These are phyloP conservation scores for Quillaja saponaria DNA, from an alignment of 306 rosid species.

Conservation along the genomic window DNA sequence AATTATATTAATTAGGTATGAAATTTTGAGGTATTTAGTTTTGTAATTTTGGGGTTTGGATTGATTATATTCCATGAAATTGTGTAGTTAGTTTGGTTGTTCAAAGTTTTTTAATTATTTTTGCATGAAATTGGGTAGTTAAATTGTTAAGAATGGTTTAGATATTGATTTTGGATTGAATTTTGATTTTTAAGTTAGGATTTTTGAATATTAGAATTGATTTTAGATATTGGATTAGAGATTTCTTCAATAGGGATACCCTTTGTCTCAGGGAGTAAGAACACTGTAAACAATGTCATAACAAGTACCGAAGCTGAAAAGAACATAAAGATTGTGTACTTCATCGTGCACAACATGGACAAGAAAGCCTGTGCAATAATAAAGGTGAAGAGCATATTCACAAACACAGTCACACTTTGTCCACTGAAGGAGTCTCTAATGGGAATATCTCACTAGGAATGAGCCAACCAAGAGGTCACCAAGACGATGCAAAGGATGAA, in stretches of 20 bases:
- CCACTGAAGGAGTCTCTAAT: constrained; percentile 61
- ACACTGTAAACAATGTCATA: constrained; percentile 39
- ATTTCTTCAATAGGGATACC: constrained; percentile 52
- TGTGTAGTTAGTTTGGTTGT: too few relatives aligned
- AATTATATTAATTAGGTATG: too few relatives aligned
- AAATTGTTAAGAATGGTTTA: too few relatives aligned
- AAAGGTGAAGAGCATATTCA: constrained; percentile 65
- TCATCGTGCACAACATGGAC: constrained; percentile 55
- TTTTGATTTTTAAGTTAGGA: too few relatives aligned
- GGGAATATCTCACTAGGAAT: constrained; percentile 69
- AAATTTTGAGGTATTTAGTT: too few relatives aligned
- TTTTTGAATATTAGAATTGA: too few relatives aligned
- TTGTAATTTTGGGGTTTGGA: too few relatives aligned
- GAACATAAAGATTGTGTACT: constrained; percentile 57
- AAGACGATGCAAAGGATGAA: constrained; percentile 70
- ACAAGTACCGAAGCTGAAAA: constrained; percentile 50
- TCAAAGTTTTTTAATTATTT: too few relatives aligned
- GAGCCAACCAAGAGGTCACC: constrained; percentile 79
- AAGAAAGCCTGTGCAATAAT: constrained; percentile 60
- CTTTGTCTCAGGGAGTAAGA: constrained; percentile 59
- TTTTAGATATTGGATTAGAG: too few relatives aligned
- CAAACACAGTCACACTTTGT: constrained; percentile 55
- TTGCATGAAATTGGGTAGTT: too few relatives aligned
- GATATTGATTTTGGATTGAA: too few relatives aligned
- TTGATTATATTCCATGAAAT: too few relatives aligned